These are phyloP conservation scores for Ceratocystis cacaofunesta DNA, from an alignment of 2,329 filamentous ascomycete genomes.

Conservation along the genomic window DNA sequence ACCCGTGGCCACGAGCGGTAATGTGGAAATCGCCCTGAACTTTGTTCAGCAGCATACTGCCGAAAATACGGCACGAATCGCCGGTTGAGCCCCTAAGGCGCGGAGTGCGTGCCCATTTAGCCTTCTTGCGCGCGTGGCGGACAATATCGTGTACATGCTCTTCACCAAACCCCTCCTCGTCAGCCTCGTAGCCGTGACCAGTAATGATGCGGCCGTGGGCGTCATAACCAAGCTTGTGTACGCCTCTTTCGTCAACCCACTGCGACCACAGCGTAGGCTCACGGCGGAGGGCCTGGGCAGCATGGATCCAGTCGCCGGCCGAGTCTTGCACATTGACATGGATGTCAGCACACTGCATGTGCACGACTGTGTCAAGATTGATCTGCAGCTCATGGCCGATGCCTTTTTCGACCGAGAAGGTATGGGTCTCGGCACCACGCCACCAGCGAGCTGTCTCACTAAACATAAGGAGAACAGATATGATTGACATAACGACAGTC, in stretches of 20 bases:
- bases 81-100: slow-evolving; percentile 37
- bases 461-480: slow-evolving; percentile 62
- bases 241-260: slow-evolving; percentile 59
- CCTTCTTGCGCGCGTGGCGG: slow-evolving; percentile 46
- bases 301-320: slow-evolving; percentile 78
- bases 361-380: slow-evolving; percentile 85
- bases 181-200: slow-evolving; percentile 38
- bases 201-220: slow-evolving; percentile 39
- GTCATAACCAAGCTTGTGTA: slow-evolving; percentile 46
- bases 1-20: slow-evolving; percentile 89
- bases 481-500: slow-evolving; percentile 66
- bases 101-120: slow-evolving; percentile 64
- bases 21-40: slow-evolving; percentile 98
- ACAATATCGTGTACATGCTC: slow-evolving; percentile 89
- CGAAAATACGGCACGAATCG: slow-evolving; percentile 79
- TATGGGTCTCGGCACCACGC: slow-evolving; percentile 68
- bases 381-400: slow-evolving; percentile 78
- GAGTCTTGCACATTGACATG: slow-evolving; percentile 96
- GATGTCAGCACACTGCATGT: slow-evolving; percentile 76
- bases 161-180: slow-evolving; percentile 57
- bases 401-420: slow-evolving; percentile 86
- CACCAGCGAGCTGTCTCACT: slow-evolving; percentile 74
- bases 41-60: slow-evolving; percentile 82
- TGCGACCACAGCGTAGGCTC: slow-evolving; percentile 69
- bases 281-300: slow-evolving; percentile 54